These are phyloP conservation scores for Tulasnella sp. DNA, from an alignment of 768 basidiomycete genomes.

Conservation along the genomic window DNA sequence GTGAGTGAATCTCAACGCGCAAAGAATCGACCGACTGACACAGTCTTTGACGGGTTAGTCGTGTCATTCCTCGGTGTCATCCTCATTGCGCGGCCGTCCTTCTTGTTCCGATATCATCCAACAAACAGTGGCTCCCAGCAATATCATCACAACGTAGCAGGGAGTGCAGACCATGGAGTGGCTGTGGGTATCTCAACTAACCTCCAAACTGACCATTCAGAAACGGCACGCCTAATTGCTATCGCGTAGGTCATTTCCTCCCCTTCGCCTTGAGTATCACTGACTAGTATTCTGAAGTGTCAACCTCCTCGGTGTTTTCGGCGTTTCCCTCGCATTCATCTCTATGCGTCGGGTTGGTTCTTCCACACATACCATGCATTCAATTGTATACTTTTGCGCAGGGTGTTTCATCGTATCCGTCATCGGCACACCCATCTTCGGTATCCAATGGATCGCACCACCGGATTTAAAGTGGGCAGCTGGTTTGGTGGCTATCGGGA, in stretches of 20 bases:
- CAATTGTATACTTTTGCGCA: background rate
- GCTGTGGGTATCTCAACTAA: background rate
- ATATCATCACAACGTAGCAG: background rate
- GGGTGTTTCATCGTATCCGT: constrained; percentile 11
- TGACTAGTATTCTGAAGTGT: background rate
- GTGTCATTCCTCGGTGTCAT: constrained; percentile 8
- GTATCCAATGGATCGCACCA: background rate
- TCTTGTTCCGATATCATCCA: constrained; percentile 6
- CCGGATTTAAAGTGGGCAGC: background rate
- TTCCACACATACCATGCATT: constrained; percentile 6
- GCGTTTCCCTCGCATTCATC: background rate
- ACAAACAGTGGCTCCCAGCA: background rate
- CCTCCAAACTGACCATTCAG: background rate
- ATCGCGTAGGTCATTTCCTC: background rate
- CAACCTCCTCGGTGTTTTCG: constrained; percentile 4
- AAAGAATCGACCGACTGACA: background rate
- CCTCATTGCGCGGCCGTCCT: constrained; percentile 11
- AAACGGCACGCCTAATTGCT: background rate
- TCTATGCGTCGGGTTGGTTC: constrained; percentile 4
- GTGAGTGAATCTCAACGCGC: background rate
- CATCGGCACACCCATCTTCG: background rate
- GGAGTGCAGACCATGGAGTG: background rate
- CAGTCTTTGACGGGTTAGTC: background rate
- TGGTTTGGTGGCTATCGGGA: constrained; percentile 2
- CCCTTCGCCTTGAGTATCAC: background rate